Percentiles rank a stretch among this genome's conserved stretches.
phyloP scores from a whole-genome alignment of 2,329 filamentous ascomycete species.

The Ceratocystis ficicola region DNA sequence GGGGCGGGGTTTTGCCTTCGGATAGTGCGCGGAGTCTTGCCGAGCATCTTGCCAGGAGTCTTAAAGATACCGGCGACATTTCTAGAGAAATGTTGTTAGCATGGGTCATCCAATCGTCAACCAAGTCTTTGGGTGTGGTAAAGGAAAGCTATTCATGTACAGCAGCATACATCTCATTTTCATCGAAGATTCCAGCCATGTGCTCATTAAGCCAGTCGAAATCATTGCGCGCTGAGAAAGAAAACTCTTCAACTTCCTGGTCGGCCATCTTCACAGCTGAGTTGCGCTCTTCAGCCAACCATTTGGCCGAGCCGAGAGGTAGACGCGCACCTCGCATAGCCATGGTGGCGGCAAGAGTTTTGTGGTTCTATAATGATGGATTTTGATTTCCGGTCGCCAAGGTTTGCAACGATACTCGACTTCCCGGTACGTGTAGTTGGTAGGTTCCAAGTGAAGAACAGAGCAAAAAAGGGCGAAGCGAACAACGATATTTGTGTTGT shows the following conservation, averaged over 20 bases:
- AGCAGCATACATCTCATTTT: slow-evolving; percentile 59
- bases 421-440: no score
- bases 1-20: slow-evolving; percentile 44
- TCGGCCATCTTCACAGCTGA: slow-evolving; percentile 64
- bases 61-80: slow-evolving; percentile 95
- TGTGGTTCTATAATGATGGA: not conserved
- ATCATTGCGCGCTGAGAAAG: slow-evolving; percentile 84
- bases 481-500: no score
- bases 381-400: no score
- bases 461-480: no score
- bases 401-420: no score
- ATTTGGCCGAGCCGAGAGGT: slow-evolving; percentile 68
- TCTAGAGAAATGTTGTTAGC: slow-evolving; percentile 36
- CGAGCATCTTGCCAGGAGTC: slow-evolving; percentile 70
- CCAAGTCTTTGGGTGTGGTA: no score
- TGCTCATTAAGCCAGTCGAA: slow-evolving; percentile 98
- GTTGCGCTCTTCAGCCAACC: slow-evolving; percentile 74
- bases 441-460: no score
- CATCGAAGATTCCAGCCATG: slow-evolving; percentile 86
- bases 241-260: slow-evolving; percentile 83
- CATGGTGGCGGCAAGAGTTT: slow-evolving; percentile 23
- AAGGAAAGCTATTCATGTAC: no score
- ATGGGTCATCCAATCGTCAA: not conserved
- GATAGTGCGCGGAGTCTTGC: slow-evolving; percentile 63
- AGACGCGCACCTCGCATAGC: slow-evolving; percentile 46